Conservation (phyloP, 2,329 filamentous ascomycete species). For the Fusarium sp. region DNA sequence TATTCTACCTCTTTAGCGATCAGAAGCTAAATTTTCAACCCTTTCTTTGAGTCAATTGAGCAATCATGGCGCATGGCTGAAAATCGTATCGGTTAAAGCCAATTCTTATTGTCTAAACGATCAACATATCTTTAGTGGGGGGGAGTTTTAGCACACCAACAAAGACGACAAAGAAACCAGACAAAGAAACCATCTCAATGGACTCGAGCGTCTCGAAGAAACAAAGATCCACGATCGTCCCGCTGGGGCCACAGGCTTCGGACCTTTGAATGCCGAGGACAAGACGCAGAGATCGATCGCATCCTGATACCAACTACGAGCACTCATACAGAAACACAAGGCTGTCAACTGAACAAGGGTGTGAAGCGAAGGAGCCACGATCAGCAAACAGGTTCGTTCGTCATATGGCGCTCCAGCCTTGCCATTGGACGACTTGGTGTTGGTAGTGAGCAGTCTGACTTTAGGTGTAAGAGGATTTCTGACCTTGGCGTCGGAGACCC, state of each 20-base stretch:
- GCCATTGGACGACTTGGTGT: conserved; percentile 19
- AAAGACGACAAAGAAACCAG: not conserved
- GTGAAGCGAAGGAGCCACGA: conserved; percentile 16
- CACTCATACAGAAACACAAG: not conserved
- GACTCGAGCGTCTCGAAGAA: conserved; percentile 14
- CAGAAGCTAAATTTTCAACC: conserved; percentile 16
- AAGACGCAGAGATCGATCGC: conserved; percentile 2
- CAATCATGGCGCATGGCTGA: conserved; percentile 10
- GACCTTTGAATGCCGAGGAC: conserved; percentile 26
- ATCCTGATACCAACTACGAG: not conserved
- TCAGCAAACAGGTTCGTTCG: conserved; percentile 29
- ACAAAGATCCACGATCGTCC: conserved; percentile 18
- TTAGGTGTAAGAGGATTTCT: conserved; percentile 18
- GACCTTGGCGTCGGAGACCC: conserved; percentile 34
- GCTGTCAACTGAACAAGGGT: conserved; percentile 24
- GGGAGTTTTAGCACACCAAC: not conserved
- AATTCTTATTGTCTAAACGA: conserved; percentile 22
- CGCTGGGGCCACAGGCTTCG: conserved; percentile 7
- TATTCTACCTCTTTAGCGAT: not conserved
- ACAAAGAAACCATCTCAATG: conserved; percentile 14
- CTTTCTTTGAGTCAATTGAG: conserved; percentile 17
- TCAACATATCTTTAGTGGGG: conserved; percentile 11
- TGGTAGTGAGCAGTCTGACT: conserved; percentile 11
- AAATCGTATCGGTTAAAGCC: conserved; percentile 20
- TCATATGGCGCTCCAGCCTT: conserved; percentile 11